These are phyloP conservation scores for Candida pini DNA, from an alignment of 805 yeast genomes.

Conservation along the genomic window DNA sequence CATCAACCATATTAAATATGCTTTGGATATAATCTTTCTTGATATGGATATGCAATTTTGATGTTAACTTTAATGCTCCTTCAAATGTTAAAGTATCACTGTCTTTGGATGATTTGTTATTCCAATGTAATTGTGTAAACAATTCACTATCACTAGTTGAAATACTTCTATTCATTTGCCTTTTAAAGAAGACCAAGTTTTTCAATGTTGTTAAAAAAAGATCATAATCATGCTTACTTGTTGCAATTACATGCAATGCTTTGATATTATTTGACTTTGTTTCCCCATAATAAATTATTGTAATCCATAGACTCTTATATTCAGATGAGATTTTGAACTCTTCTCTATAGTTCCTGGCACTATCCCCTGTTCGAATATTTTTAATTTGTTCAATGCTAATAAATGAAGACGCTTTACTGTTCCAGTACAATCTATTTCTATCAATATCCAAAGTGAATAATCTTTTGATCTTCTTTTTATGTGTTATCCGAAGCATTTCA, in stretches of 20 bases:
- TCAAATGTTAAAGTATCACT: constrained; percentile 46
- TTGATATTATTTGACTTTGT: constrained; percentile 59
- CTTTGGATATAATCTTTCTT: constrained; percentile 43
- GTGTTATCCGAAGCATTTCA: constrained; percentile 62
- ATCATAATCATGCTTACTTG: constrained; percentile 45
- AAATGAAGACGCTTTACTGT: constrained; percentile 38
- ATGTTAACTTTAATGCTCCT: constrained; percentile 62
- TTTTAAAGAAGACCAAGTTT: constrained; percentile 50
- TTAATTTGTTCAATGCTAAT: constrained; percentile 58
- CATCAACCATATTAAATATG: constrained; percentile 52
- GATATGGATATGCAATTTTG: constrained; percentile 67
- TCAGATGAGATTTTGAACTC: constrained; percentile 72
- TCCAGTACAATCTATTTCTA: constrained; percentile 54
- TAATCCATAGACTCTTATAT: constrained; percentile 66
- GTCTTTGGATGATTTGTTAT: constrained; percentile 32
- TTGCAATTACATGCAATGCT: constrained; percentile 74
- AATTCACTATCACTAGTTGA: constrained; percentile 39
- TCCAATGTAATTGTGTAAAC: constrained; percentile 58
- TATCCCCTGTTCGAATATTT: constrained; percentile 54
- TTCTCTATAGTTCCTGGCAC: constrained; percentile 81
- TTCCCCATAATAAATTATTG: constrained; percentile 63
- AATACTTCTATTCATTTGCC: constrained; percentile 57
- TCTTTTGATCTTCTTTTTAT: constrained; percentile 58
- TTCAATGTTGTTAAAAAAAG: constrained; percentile 49
- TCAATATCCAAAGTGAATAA: constrained; percentile 51